A percentile compares a stretch with the other conserved stretches of the same genome.
phyloP scores from a whole-genome alignment of 805 yeast genomes.

The Naumovozyma baii region DNA sequence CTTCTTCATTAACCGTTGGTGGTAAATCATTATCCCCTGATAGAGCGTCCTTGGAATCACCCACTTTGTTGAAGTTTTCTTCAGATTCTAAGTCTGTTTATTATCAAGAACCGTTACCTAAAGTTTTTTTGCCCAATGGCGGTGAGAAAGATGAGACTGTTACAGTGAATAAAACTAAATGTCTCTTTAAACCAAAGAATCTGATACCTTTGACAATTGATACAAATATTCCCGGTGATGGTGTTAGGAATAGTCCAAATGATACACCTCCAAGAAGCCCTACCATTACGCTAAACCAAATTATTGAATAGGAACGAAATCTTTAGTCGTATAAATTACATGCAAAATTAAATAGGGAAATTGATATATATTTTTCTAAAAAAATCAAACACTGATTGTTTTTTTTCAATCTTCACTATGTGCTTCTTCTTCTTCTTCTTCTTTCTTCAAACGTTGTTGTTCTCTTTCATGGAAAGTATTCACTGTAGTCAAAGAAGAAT shows the following conservation, averaged over 20 bases:
- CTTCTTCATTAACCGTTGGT: conserved; percentile 13
- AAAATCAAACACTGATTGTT: too few species aligned
- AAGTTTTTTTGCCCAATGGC: not conserved
- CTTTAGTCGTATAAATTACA: not conserved
- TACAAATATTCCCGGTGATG: too few species aligned
- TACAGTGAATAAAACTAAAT: too few species aligned
- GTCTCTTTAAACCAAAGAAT: too few species aligned
- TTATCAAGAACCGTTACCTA: conserved; percentile 28
- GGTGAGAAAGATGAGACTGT: too few species aligned
- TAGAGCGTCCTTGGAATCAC: conserved; percentile 16
- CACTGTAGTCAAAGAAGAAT: conserved; percentile 20
- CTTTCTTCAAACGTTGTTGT: too few species aligned
- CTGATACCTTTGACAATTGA: too few species aligned
- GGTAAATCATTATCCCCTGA: conserved; percentile 28
- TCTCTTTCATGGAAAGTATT: conserved; percentile 12
- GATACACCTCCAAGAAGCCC: conserved; percentile 20
- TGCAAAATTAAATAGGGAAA: too few species aligned
- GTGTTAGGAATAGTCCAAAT: not conserved
- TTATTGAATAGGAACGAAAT: not conserved
- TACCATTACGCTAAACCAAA: conserved; percentile 12
- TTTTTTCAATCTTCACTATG: not conserved
- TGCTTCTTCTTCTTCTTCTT: not conserved
- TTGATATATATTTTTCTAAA: too few species aligned
- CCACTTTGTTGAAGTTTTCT: conserved; percentile 23
- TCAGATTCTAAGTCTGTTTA: conserved; percentile 17